Base-by-base conservation (phyloP, 108 stramenopile species). In the Conticribra guillardii region DNA sequence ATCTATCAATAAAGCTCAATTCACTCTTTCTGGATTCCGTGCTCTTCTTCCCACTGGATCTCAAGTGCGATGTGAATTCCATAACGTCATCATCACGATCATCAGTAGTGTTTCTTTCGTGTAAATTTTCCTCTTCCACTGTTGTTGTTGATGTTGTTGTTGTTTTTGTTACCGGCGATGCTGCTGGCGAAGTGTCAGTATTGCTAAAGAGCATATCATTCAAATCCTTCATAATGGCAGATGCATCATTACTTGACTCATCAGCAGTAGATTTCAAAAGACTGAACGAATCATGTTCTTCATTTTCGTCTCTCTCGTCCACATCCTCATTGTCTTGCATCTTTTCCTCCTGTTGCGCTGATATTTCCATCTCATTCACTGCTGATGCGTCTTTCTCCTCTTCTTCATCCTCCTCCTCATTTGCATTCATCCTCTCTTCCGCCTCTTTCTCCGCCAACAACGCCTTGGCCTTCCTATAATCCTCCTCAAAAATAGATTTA, bases 41-140 rank as follows among this genome's bases (percentile, higher is more conserved):
- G 26, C 62, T 55, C 16, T 44, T 72, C 58, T 27, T 62, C 2
- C 18, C 44, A 33, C 30, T 28, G 17, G 71, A 51, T 15, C 23
- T 23, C 2, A 28, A 59, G 0, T 63, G 71, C 0, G 71, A 62
- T 0, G 52, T 55, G 53, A 72, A 72, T 54, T 53, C 53, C 16
- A 72, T 29, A 19, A 54, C n/a, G 0, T 72, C 51, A 34, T 32
- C 69, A 19, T 70, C 69, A 7, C 23, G 50, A 5, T 24, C 27
- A 30, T 7, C 49, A 64, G 11, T 41, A 9, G 37, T 41, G 37
- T 9, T 41, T 41, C 11, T 41, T 5, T 11, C 11, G 5, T 41
- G 37, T 41, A 41, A 11, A 5, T 41, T 41, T 41, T 41, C 11
- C 37, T 5, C 37, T 11, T 41, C 11, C 37, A 41, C 37, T 41